A percentile compares a stretch with the other conserved stretches of the same genome.
These are phyloP conservation scores for Chlamydomonas sp. DNA, from an alignment of 139 green algal genomes.

Conservation along the genomic window DNA sequence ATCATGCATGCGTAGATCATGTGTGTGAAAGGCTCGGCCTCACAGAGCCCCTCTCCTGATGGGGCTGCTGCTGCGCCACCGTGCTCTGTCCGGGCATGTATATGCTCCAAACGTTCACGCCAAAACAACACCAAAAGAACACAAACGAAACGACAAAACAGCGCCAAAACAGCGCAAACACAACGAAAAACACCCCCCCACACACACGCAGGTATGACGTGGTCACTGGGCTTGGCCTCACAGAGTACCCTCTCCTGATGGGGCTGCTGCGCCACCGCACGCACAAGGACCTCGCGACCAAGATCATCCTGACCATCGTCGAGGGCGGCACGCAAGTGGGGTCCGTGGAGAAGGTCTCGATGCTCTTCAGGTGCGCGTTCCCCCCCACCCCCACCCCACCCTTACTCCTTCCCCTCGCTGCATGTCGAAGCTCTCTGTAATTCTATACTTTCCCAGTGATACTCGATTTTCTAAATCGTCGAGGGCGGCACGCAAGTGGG, in stretches of 20 bases:
- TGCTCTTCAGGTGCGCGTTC: constrained; percentile 58
- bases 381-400: too few species aligned
- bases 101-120: too few species aligned
- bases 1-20: too few species aligned
- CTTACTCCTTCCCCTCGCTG: too few species aligned
- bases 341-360: constrained; percentile 46
- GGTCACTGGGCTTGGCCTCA: constrained; percentile 67
- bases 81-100: too few species aligned
- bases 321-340: constrained; percentile 26
- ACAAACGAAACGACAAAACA: too few species aligned
- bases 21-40: too few species aligned
- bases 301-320: constrained; percentile 47
- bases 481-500: constrained; percentile 26
- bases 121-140: too few species aligned
- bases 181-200: background rate
- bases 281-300: constrained; percentile 68
- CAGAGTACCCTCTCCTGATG: constrained; percentile 74
- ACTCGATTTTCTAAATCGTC: constrained; percentile 47
- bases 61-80: too few species aligned
- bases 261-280: constrained; percentile 56
- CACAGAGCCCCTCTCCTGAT: too few species aligned
- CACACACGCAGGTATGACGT: constrained; percentile 59
- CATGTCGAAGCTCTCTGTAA: too few species aligned
- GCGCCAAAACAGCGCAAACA: constrained; percentile 16
- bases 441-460: too few species aligned